Conservation (phyloP, 805 yeast genomes). For the Candida pseudoglaebosa region DNA sequence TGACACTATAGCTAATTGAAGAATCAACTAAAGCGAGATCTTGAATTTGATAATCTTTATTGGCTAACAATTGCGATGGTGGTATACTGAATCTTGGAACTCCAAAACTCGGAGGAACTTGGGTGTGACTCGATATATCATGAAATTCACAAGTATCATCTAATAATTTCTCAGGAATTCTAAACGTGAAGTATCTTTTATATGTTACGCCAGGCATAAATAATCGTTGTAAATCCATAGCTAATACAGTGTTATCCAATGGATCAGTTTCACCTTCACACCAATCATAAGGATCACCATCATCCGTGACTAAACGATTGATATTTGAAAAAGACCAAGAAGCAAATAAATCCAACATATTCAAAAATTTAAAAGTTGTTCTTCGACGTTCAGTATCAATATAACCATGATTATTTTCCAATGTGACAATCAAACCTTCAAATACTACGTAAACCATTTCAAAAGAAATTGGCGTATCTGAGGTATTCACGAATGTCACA, state of each 20-base stretch:
- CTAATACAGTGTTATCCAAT: conserved; percentile 29
- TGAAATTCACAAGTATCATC: conserved; percentile 39
- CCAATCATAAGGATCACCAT: conserved; percentile 43
- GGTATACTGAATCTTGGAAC: conserved; percentile 20
- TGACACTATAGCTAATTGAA: conserved; percentile 31
- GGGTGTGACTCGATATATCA: conserved; percentile 30
- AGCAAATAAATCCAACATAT: conserved; percentile 43
- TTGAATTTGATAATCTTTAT: conserved; percentile 18
- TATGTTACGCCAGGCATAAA: conserved; percentile 37
- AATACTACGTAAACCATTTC: conserved; percentile 44
- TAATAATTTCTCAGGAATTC: conserved; percentile 37
- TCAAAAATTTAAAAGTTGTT: conserved; percentile 34
- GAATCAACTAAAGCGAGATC: conserved; percentile 37
- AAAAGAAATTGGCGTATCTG: conserved; percentile 30
- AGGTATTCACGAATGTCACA: conserved; percentile 33
- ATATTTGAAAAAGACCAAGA: conserved; percentile 43
- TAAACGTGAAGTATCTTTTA: conserved; percentile 39
- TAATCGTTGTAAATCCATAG: conserved; percentile 33
- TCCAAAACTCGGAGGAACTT: conserved; percentile 37
- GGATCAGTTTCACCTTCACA: conserved; percentile 44
- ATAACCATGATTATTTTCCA: conserved; percentile 22
- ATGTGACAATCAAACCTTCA: conserved; percentile 32
- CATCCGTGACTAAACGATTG: conserved; percentile 34
- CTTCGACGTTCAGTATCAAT: conserved; percentile 23
- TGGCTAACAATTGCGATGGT: conserved; percentile 22